Evolutionary conservation across 2,329 filamentous ascomycete species (phyloP), one percentile per base, ranked within the genome.

Genomic region (Epichloe uncinata): DNA sequence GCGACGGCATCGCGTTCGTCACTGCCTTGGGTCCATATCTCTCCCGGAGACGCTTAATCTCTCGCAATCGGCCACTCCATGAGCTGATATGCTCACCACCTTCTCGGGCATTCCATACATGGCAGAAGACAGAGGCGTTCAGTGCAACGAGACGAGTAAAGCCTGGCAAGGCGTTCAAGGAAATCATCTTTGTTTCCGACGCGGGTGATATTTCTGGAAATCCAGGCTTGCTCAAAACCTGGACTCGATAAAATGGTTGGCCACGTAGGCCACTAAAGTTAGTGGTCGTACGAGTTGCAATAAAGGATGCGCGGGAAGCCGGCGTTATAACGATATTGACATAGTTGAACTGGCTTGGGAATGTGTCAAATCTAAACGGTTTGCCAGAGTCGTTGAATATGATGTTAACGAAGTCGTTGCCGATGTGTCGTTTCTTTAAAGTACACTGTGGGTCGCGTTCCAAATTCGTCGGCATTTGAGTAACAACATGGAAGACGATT

Each of bases 391-490:
- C 88, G 64, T 98, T 98, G 75, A 94, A 98, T 51, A 98, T 84
- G 58, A 98, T 95, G 63, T 95, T 97, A 62, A 98, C 93, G 64
- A 87, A 95, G 66, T 97, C 93, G 62, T 98, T 98, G 51, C 93
- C 93, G 53, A 97, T 93, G 61, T 97, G 94, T 3, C 82, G 78
- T 68, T 98, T 98, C 72, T 98, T 98, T 64, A 81, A 77, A 54
- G 84, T 82, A 61, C 84, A 88, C 54, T 80, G 76, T 9, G 84
- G 79, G 58, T 95, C 89, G 33, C 79, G 75, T 49, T 88, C 81
- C 13, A 84, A 71, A 61, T 94, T 79, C 9, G 88, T 95, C 1
- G 93, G 93, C 93, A 98, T 98, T 75, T 97, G 89, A 4, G 91
- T 98, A 5, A 87, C 88, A 49, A 97, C 84, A 63, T 97, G 93